Evolutionary conservation across 139 green algal genomes (phyloP).

Genomic region (Chlorella sp.): DNA sequence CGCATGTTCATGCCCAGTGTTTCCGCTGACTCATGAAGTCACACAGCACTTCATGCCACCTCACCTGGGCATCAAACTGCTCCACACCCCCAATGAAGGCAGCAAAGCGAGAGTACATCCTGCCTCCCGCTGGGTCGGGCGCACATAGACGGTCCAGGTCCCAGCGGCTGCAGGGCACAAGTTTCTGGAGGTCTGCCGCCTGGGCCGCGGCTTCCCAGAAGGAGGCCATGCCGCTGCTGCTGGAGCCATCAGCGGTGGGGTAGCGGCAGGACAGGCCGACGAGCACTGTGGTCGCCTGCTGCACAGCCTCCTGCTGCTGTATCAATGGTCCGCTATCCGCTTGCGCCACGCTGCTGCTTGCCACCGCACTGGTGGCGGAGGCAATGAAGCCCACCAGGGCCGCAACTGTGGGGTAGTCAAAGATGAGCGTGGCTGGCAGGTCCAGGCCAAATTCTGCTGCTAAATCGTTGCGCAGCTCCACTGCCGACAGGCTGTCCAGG

Average conservation of each 20-base stretch:
- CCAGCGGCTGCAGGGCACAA: not conserved
- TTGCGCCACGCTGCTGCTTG: no score
- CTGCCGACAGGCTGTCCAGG: conserved; percentile 75
- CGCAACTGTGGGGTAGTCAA: conserved; percentile 69
- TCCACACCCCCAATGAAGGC: not conserved
- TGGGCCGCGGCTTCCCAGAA: not conserved
- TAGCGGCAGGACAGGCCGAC: not conserved
- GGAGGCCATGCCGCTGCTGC: no score
- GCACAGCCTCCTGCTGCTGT: not conserved
- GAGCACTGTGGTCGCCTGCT: not conserved
- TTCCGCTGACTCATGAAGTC: no score
- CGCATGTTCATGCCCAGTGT: no score
- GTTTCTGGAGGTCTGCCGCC: not conserved
- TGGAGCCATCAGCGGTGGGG: not conserved
- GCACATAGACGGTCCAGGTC: not conserved
- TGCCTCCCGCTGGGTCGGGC: not conserved
- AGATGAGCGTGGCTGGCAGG: conserved; percentile 67
- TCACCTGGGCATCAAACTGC: conserved; percentile 6
- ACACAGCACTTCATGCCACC: no score
- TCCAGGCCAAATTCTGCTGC: conserved; percentile 49
- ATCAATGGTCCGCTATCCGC: not conserved
- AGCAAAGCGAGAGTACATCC: conserved; percentile 1
- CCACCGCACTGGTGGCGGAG: no score
- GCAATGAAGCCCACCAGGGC: conserved; percentile 9
- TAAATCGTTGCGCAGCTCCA: conserved; percentile 81